A percentile compares a stretch with the other conserved stretches of the same genome.
These are phyloP conservation scores for Ambrosiella cleistominuta DNA, from an alignment of 2,329 filamentous ascomycete genomes.

Conservation along the genomic window DNA sequence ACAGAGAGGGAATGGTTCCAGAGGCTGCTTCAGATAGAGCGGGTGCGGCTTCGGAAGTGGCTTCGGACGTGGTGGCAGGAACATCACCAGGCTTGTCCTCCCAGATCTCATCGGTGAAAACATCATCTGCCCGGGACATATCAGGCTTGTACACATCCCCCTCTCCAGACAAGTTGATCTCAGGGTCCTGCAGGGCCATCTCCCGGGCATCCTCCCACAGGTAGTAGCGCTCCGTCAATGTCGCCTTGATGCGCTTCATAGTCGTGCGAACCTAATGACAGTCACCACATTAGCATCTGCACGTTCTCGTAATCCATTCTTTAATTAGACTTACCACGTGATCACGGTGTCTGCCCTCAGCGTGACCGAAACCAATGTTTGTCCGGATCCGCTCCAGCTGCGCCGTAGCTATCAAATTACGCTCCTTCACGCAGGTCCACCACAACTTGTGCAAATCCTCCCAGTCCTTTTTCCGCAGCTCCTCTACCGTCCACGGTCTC, in stretches of 20 bases:
- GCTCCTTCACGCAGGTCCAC: constrained; percentile 86
- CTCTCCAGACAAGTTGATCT: constrained; percentile 40
- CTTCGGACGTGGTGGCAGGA: constrained; percentile 6
- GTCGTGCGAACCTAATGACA: constrained; percentile 50
- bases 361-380: constrained; percentile 55
- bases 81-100: neutral
- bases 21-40: too few relatives aligned
- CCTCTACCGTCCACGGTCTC: constrained; percentile 66
- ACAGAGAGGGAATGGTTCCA: too few relatives aligned
- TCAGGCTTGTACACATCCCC: constrained; percentile 33
- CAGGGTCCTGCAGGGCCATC: constrained; percentile 47
- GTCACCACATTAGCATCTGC: neutral
- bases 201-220: constrained; percentile 62
- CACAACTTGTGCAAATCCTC: constrained; percentile 82
- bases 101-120: constrained; percentile 21
- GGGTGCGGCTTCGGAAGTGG: neutral
- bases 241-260: constrained; percentile 67
- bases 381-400: constrained; percentile 48
- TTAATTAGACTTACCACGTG: constrained; percentile 37
- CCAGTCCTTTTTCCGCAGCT: constrained; percentile 80
- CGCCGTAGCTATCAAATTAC: constrained; percentile 74
- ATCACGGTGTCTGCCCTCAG: constrained; percentile 47
- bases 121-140: constrained; percentile 19
- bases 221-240: constrained; percentile 75
- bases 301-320: neutral